Evolutionary conservation across 805 yeast genomes (phyloP).

Genomic region (Candida orba): DNA sequence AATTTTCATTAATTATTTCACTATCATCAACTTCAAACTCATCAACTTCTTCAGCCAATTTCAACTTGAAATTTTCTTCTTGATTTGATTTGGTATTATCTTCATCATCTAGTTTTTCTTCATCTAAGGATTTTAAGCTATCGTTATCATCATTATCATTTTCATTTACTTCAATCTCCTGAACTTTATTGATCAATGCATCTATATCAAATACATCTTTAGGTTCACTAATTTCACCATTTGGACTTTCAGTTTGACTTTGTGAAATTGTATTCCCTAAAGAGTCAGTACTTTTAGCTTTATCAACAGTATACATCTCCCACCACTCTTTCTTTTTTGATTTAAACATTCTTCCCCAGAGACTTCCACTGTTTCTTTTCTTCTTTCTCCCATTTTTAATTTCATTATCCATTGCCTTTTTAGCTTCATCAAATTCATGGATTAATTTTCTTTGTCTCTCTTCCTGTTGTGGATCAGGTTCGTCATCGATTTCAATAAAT

Average conservation of each 20-base stretch:
- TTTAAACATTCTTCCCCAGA: constrained; percentile 40
- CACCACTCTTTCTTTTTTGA: constrained; percentile 53
- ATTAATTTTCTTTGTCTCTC: constrained; percentile 80
- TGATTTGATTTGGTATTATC: neutral
- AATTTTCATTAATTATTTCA: neutral
- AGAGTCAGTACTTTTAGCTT: constrained; percentile 13
- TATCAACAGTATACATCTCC: constrained; percentile 30
- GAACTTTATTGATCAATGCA: constrained; percentile 12
- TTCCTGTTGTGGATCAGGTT: constrained; percentile 83
- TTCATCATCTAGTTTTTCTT: neutral
- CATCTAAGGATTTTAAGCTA: neutral
- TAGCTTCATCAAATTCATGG: constrained; percentile 80
- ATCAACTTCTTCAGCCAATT: constrained; percentile 5
- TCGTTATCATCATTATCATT: neutral
- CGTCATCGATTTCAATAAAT: constrained; percentile 84
- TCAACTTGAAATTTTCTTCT: neutral
- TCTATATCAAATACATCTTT: constrained; percentile 16
- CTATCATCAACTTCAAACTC: neutral
- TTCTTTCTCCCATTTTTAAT: constrained; percentile 25
- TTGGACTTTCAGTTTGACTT: no score
- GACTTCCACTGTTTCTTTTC: constrained; percentile 23
- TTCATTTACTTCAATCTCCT: constrained; percentile 1
- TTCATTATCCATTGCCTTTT: constrained; percentile 48
- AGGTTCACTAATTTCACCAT: constrained; percentile 3
- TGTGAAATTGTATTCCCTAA: neutral